Evolutionary conservation across 2,329 filamentous ascomycete species (phyloP).

Genomic region (Orbilia ellipsospora): DNA sequence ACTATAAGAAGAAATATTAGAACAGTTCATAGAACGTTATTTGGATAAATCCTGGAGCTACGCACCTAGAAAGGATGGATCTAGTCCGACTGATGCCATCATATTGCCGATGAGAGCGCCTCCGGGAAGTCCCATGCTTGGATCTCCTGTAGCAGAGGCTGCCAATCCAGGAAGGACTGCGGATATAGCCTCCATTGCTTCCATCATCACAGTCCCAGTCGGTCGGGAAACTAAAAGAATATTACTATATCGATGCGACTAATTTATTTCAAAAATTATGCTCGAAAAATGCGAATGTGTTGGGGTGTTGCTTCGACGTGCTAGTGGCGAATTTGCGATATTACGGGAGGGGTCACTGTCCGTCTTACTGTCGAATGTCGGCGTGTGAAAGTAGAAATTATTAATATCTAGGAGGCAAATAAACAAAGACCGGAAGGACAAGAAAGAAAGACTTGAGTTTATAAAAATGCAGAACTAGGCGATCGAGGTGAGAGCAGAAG

Average conservation of each 20-base stretch:
- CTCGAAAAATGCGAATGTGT: neutral
- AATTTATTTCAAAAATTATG: neutral
- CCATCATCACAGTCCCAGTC: neutral
- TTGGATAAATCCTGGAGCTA: neutral
- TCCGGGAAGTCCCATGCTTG: constrained; percentile 29
- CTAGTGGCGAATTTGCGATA: too few species aligned
- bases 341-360: too few species aligned
- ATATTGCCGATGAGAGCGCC: constrained; percentile 37
- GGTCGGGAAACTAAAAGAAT: too few species aligned
- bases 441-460: too few species aligned
- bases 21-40: neutral
- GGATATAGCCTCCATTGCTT: constrained; percentile 44
- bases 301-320: too few species aligned
- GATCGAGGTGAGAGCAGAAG: too few species aligned
- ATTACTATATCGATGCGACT: too few species aligned
- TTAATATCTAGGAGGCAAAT: too few species aligned
- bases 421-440: too few species aligned
- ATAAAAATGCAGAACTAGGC: too few species aligned
- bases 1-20: constrained; percentile 14
- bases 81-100: constrained; percentile 37
- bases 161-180: constrained; percentile 39
- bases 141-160: constrained; percentile 42
- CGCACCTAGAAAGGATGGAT: constrained; percentile 42
- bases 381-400: too few species aligned
- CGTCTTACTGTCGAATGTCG: too few species aligned